Evolutionary conservation across 257 asterid genomes (phyloP), one percentile per base, ranked within the genome.

Genomic region (Plectranthus barbatus): DNA sequence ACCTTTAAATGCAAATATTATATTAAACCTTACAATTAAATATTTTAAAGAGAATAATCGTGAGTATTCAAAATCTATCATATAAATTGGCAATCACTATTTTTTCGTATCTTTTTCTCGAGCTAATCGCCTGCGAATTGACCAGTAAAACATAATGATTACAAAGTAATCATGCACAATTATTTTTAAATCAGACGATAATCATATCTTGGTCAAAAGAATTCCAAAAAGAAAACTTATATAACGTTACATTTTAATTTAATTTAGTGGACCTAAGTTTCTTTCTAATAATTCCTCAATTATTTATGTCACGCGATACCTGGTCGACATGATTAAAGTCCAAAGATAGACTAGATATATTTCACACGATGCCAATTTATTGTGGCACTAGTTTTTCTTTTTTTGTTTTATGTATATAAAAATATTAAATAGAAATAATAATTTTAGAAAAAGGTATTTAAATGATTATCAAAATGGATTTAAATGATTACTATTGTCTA

Each of bases 91-190:
- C 31, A 26, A 26, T 26, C 23, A 42, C 53, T 20, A 58, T 31
- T 20, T 75, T 37, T 52, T 46, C 18, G 65, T 24, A 56, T 70
- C 69, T 68, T 70, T 47, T 75, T 63, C 84, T 81, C 77, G 84
- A 81, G 84, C 82, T 73, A 51, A 59, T 60, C 78, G 36, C 84
- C 79, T 12, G 54, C 44, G 24, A 39, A 63, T 83, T 76, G 83
- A 79, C 80, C 73, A 69, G 12, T 47, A 26, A n/a, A 56, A 26
- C 68, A 74, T 50, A 51, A 54, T 77, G 66, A 68, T 65, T 58
- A 45, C 68, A 66, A 57, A 50, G 34, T 37, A 20, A 73, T 61
- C 63, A 55, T 26, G 21, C 6, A 62, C 51, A 39, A 67, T 62
- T 14, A 62, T 62, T 62, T 20, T 14, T 19, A 71, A 64, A 67